phyloP scores from a whole-genome alignment of 1,284 basidiomycete genomes.

The Gymnopus androsaceus region DNA sequence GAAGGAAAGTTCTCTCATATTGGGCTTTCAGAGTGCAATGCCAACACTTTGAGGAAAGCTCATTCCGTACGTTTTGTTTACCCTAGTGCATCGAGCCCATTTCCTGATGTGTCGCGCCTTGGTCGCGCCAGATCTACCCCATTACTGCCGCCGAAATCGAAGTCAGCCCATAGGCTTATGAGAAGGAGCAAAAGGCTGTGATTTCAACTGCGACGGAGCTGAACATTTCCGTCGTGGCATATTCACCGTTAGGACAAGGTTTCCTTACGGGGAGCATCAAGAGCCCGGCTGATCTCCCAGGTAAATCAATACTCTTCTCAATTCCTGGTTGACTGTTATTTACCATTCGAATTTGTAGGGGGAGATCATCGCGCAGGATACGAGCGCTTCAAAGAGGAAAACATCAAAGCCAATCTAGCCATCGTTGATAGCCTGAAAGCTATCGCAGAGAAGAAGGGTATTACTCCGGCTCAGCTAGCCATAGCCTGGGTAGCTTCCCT shows the following conservation, averaged over 20 bases:
- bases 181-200: not conserved
- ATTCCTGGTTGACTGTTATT: too few species aligned
- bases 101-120: too few species aligned
- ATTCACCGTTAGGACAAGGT: conserved; percentile 57
- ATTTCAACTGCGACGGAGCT: not conserved
- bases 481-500: conserved; percentile 61
- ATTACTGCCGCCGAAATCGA: not conserved
- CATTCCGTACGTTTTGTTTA: conserved; percentile 29
- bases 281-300: too few species aligned
- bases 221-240: not conserved
- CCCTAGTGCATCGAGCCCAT: not conserved
- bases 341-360: too few species aligned
- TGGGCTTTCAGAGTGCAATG: conserved; percentile 54
- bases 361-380: conserved; percentile 27
- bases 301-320: too few species aligned
- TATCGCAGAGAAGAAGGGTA: conserved; percentile 50
- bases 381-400: conserved; percentile 31
- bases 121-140: too few species aligned
- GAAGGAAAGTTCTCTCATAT: conserved; percentile 35
- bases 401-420: conserved; percentile 56
- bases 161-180: not conserved
- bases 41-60: conserved; percentile 51
- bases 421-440: conserved; percentile 49
- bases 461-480: conserved; percentile 58
- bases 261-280: conserved; percentile 56